phyloP scores from a whole-genome alignment of 176 grass and related monocot genomes.

The Secale cereale region DNA sequence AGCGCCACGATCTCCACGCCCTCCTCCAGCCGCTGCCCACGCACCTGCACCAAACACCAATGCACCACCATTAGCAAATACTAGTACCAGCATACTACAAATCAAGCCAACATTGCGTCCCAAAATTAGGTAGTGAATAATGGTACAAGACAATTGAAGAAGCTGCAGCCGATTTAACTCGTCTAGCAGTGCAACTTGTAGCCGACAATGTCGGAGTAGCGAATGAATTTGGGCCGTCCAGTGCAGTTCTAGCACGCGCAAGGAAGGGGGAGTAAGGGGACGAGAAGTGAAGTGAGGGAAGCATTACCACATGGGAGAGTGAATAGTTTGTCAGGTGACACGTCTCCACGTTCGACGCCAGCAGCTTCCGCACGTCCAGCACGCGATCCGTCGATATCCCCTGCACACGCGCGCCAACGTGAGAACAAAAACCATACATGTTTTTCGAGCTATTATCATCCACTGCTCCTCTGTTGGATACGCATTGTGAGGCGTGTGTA shows the following conservation, averaged over 20 bases:
- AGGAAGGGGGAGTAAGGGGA: too few relatives aligned
- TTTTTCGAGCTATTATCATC: not conserved
- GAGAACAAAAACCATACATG: not conserved
- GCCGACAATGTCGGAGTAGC: not conserved
- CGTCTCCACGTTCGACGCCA: constrained; percentile 76
- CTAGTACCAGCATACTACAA: too few relatives aligned
- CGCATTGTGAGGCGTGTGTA: not conserved
- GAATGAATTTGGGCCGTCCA: not conserved
- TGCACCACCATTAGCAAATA: not conserved
- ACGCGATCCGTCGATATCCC: constrained; percentile 90
- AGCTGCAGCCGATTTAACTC: not conserved
- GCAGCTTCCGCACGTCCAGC: constrained; percentile 80
- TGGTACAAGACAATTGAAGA: not conserved
- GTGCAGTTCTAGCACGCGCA: too few relatives aligned
- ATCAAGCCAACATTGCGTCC: too few relatives aligned
- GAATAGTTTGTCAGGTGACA: constrained; percentile 95
- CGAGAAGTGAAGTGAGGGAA: not conserved
- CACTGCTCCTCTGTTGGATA: not conserved
- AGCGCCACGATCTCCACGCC: constrained; percentile 77
- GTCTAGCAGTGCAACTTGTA: not conserved
- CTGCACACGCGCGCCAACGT: constrained; percentile 23
- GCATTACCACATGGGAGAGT: constrained; percentile 74
- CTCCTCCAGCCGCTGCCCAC: constrained; percentile 65
- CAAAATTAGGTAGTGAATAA: not conserved
- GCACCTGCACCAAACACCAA: constrained; percentile 28